These are phyloP conservation scores for Tolypocladium amazonense DNA, from an alignment of 2,329 filamentous ascomycete species.

Conservation along the genomic window DNA sequence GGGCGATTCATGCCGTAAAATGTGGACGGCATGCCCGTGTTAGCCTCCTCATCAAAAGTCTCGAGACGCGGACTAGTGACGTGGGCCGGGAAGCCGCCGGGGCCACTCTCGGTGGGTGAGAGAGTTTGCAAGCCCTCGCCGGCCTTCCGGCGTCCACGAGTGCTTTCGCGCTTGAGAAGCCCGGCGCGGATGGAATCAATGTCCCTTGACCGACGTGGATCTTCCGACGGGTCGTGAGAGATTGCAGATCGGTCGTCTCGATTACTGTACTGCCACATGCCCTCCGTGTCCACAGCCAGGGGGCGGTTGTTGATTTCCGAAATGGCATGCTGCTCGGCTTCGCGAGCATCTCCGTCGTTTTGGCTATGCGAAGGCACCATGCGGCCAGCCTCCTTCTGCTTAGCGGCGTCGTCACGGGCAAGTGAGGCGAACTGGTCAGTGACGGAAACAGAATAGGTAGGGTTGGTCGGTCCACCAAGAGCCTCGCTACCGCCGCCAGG, in stretches of 20 bases:
- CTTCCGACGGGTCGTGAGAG: constrained; percentile 19
- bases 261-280: constrained; percentile 10
- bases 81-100: constrained; percentile 13
- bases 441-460: constrained; percentile 70
- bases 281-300: constrained; percentile 13
- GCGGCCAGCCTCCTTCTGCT: constrained; percentile 53
- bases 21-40: constrained; percentile 20
- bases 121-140: constrained; percentile 32
- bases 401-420: constrained; percentile 48
- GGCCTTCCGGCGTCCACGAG: constrained; percentile 36
- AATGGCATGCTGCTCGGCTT: constrained; percentile 32
- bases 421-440: constrained; percentile 54
- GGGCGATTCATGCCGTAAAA: constrained; percentile 19
- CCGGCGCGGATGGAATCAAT: constrained; percentile 25
- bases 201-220: constrained; percentile 25
- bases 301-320: constrained; percentile 31
- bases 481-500: constrained; percentile 62
- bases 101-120: constrained; percentile 15
- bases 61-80: constrained; percentile 20
- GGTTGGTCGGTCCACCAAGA: constrained; percentile 60
- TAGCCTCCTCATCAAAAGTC: constrained; percentile 33
- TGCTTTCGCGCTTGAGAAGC: constrained; percentile 30
- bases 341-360: constrained; percentile 15
- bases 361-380: constrained; percentile 42
- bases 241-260: constrained; percentile 6